A percentile compares a stretch with the other conserved stretches of the same genome.
Conservation (phyloP, 2,329 filamentous ascomycete genomes). For the Diaporthe longicolla region DNA sequence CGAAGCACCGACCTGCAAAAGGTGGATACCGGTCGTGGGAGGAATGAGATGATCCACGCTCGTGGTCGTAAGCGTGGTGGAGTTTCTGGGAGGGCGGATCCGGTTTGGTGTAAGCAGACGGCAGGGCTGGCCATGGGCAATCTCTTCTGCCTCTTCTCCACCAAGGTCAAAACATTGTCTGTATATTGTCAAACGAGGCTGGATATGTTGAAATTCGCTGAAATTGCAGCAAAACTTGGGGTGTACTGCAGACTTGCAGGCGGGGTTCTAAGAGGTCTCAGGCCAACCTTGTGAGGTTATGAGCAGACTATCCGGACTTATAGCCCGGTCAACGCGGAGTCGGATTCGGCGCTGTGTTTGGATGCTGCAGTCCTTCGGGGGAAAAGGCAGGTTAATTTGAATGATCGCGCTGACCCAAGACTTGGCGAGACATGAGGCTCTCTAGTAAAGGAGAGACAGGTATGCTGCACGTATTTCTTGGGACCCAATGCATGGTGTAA, state of each 20-base stretch:
- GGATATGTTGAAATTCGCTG: neutral
- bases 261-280: too few relatives aligned
- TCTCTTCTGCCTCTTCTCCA: neutral
- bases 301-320: neutral
- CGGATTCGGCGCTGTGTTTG: too few relatives aligned
- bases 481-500: neutral
- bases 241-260: neutral
- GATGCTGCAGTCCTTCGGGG: too few relatives aligned
- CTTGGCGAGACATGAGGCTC: neutral
- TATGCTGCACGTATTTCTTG: neutral
- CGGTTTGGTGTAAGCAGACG: neutral
- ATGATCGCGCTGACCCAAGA: too few relatives aligned
- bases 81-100: conserved; percentile 5
- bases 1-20: conserved; percentile 9
- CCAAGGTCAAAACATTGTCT: neutral
- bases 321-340: neutral
- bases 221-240: neutral
- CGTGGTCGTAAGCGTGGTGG: conserved; percentile 25
- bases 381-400: too few relatives aligned
- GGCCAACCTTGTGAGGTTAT: neutral
- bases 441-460: neutral
- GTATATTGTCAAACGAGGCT: neutral
- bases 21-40: conserved; percentile 20
- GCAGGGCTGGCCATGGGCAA: neutral
- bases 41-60: conserved; percentile 16